phyloP scores from a whole-genome alignment of 2,329 filamentous ascomycete genomes.

The Coniochaeta prunicola region DNA sequence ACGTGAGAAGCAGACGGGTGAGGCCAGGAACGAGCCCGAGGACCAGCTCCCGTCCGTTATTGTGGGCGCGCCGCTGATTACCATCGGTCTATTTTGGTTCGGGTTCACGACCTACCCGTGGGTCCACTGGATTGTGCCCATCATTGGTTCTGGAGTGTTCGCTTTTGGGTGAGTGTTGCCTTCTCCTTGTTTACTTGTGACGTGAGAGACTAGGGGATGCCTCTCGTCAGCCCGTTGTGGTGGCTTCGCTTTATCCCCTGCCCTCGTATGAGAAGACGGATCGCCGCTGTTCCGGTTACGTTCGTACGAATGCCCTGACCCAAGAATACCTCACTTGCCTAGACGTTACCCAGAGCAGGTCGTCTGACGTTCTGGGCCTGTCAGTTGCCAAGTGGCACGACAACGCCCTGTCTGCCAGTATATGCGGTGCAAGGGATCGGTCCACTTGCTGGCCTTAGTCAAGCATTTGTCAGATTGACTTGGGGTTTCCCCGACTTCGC shows the following conservation, averaged over 20 bases:
- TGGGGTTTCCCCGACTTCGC: conserved; percentile 2
- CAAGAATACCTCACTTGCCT: not conserved
- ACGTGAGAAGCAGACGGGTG: conserved; percentile 41
- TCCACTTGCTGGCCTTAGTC: conserved; percentile 14
- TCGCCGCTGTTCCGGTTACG: not conserved
- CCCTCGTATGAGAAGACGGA: not conserved
- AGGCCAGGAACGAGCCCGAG: conserved; percentile 70
- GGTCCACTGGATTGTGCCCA: conserved; percentile 71
- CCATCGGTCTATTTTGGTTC: conserved; percentile 80
- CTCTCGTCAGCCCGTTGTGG: not conserved
- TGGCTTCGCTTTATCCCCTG: not conserved
- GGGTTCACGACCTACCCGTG: conserved; percentile 72
- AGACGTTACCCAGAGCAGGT: not conserved
- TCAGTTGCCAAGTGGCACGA: not conserved
- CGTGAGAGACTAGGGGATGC: not conserved
- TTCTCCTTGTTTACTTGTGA: not conserved
- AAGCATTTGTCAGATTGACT: conserved; percentile 20
- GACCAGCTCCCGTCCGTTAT: conserved; percentile 74
- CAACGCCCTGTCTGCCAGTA: not conserved
- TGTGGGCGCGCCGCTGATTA: conserved; percentile 67
- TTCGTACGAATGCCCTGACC: not conserved
- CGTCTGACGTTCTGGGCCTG: conserved; percentile 17
- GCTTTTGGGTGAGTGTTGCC: conserved; percentile 52
- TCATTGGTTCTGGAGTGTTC: conserved; percentile 67
- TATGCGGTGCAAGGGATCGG: not conserved